Evolutionary conservation across 2,329 filamentous ascomycete species (phyloP).

Genomic region (Ophiobolus disseminans): DNA sequence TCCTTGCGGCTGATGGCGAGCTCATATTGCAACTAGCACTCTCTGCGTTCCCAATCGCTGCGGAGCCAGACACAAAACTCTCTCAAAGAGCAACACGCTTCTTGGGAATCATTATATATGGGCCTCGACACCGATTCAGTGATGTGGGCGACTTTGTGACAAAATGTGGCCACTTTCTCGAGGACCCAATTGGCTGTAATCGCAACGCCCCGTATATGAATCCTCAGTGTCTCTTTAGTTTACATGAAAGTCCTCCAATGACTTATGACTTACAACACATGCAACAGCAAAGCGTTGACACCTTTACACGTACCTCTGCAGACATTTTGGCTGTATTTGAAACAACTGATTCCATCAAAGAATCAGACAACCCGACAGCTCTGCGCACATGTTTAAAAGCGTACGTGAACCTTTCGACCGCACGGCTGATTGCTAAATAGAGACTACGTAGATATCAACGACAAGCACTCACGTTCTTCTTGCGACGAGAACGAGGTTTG

Average conservation of each 20-base stretch:
- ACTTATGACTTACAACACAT: constrained; percentile 13
- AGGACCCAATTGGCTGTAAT: constrained; percentile 20
- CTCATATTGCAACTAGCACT: neutral
- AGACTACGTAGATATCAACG: constrained; percentile 5
- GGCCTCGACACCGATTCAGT: neutral
- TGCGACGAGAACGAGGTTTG: constrained; percentile 13
- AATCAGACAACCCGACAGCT: neutral
- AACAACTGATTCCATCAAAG: constrained; percentile 2
- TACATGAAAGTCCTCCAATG: constrained; percentile 4
- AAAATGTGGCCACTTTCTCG: constrained; percentile 7
- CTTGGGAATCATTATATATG: constrained; percentile 10
- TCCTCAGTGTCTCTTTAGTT: constrained; percentile 12
- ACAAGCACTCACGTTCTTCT: constrained; percentile 18
- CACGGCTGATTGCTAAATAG: neutral
- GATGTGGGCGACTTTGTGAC: constrained; percentile 9
- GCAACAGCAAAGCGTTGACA: neutral
- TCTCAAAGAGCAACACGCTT: neutral
- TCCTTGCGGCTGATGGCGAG: neutral
- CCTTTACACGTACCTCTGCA: neutral
- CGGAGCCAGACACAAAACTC: neutral
- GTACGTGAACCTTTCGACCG: constrained; percentile 2
- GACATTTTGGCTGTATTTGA: constrained; percentile 10
- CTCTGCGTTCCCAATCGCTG: neutral
- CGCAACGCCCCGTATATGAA: constrained; percentile 19
- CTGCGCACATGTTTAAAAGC: constrained; percentile 2